phyloP scores from a whole-genome alignment of 2,329 filamentous ascomycete species.

The Cladosporium sp. region DNA sequence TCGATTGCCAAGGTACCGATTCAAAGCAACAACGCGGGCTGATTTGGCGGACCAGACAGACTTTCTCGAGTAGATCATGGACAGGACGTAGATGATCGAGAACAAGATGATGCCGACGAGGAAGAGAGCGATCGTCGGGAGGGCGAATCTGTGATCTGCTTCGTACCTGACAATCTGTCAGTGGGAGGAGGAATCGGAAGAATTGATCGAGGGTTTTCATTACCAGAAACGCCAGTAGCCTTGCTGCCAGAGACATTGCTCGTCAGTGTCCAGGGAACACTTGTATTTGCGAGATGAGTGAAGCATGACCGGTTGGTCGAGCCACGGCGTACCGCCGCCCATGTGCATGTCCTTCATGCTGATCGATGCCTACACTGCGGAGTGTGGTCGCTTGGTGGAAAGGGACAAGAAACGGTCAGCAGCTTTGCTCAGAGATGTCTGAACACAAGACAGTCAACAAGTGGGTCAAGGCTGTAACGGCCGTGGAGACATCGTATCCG shows the following conservation, averaged over 20 bases:
- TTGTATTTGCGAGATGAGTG: slow-evolving; percentile 32
- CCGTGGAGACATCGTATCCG: too few species aligned
- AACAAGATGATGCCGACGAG: slow-evolving; percentile 45
- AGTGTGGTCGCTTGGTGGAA: too few species aligned
- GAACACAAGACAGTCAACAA: too few species aligned
- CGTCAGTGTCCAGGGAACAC: slow-evolving; percentile 29
- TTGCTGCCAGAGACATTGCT: slow-evolving; percentile 42
- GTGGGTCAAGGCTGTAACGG: too few species aligned
- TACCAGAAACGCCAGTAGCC: slow-evolving; percentile 47
- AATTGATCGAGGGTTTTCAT: slow-evolving; percentile 11
- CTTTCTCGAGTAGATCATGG: slow-evolving; percentile 23
- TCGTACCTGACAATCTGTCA: slow-evolving; percentile 39
- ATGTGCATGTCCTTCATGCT: slow-evolving; percentile 8
- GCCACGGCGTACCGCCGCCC: slow-evolving; percentile 28
- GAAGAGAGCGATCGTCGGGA: slow-evolving; percentile 50
- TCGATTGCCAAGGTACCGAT: slow-evolving; percentile 39
- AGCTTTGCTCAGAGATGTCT: too few species aligned
- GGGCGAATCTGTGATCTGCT: slow-evolving; percentile 48
- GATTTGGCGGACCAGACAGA: background rate
- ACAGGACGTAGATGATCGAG: background rate
- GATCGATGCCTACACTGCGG: background rate
- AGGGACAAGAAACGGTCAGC: too few species aligned
- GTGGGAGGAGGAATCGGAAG: background rate
- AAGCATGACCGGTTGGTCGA: slow-evolving; percentile 36
- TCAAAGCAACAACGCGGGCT: slow-evolving; percentile 28